Evolutionary conservation across 257 asterid species (phyloP).

Genomic region (Ilex asprella): DNA sequence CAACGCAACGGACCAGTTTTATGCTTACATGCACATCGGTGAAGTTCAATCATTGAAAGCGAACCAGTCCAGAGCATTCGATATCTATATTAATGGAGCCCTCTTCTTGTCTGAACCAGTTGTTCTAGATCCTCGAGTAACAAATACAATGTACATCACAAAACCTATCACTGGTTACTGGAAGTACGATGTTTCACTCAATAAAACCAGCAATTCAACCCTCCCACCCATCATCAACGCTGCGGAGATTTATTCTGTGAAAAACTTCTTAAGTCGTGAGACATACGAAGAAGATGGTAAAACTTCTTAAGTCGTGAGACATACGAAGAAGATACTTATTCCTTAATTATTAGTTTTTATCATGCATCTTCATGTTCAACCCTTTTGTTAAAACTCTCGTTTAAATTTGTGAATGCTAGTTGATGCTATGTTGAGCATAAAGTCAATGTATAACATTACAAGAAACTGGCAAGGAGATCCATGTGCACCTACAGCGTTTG

Average conservation of each 20-base stretch:
- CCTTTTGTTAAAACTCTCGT: too few species aligned
- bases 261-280: slow-evolving; percentile 16
- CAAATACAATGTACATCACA: neutral
- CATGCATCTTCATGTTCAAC: too few species aligned
- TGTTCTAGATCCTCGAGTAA: neutral
- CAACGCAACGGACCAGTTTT: slow-evolving; percentile 3
- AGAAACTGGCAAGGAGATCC: slow-evolving; percentile 48
- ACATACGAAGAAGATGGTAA: slow-evolving; percentile 32
- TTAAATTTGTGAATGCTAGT: slow-evolving; percentile 10
- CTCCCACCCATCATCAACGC: slow-evolving; percentile 34
- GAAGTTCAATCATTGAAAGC: slow-evolving; percentile 11
- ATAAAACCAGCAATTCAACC: neutral
- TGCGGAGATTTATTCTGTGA: slow-evolving; percentile 18
- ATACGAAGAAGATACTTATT: slow-evolving; percentile 23
- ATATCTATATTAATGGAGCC: neutral
- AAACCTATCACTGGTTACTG: too few species aligned
- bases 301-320: slow-evolving; percentile 22
- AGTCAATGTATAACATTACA: slow-evolving; percentile 20
- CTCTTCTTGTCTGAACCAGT: neutral
- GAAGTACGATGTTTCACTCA: slow-evolving; percentile 3
- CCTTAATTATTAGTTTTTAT: too few species aligned
- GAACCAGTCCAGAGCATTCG: slow-evolving; percentile 21
- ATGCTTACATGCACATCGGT: slow-evolving; percentile 25
- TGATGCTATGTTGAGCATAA: slow-evolving; percentile 19
- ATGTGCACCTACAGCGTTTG: slow-evolving; percentile 18